Evolutionary conservation across 495 filamentous ascomycete species (phyloP).

Genomic region (Monascus purpureus): DNA sequence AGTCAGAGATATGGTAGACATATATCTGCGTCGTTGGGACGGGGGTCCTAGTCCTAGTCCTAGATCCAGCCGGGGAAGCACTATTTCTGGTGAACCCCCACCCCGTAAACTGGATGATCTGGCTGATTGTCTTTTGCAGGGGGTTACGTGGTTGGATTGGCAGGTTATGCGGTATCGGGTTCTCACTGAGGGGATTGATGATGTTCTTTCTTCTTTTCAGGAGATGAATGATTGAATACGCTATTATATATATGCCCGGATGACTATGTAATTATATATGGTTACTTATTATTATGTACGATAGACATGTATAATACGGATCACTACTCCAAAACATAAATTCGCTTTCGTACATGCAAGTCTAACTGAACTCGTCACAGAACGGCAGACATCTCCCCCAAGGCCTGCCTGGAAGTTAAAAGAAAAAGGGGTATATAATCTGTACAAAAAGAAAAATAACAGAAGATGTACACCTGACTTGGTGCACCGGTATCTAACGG

Average conservation of each 20-base stretch:
- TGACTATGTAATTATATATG: too few relatives aligned
- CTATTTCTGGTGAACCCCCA: not conserved
- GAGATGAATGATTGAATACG: too few relatives aligned
- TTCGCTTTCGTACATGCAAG: too few relatives aligned
- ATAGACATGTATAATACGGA: too few relatives aligned
- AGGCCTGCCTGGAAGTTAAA: too few relatives aligned
- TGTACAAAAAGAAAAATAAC: conserved; percentile 2
- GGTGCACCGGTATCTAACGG: not conserved
- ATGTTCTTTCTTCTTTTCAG: not conserved
- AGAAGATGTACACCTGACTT: conserved; percentile 4
- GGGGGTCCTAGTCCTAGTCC: too few relatives aligned
- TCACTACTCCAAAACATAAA: too few relatives aligned
- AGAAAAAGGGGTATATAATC: not conserved
- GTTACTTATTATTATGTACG: too few relatives aligned
- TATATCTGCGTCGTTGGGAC: conserved; percentile 35
- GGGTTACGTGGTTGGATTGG: conserved; percentile 76
- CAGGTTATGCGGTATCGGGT: conserved; percentile 48
- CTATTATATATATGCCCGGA: too few relatives aligned
- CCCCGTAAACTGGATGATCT: conserved; percentile 71
- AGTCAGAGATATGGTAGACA: conserved; percentile 22
- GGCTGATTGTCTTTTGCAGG: conserved; percentile 80
- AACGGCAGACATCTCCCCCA: too few relatives aligned
- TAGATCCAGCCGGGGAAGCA: too few relatives aligned
- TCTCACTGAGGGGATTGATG: conserved; percentile 13
- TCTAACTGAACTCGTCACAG: too few relatives aligned